Conservation (phyloP, 257 asterid genomes). For the Nicotiana attenuata region DNA sequence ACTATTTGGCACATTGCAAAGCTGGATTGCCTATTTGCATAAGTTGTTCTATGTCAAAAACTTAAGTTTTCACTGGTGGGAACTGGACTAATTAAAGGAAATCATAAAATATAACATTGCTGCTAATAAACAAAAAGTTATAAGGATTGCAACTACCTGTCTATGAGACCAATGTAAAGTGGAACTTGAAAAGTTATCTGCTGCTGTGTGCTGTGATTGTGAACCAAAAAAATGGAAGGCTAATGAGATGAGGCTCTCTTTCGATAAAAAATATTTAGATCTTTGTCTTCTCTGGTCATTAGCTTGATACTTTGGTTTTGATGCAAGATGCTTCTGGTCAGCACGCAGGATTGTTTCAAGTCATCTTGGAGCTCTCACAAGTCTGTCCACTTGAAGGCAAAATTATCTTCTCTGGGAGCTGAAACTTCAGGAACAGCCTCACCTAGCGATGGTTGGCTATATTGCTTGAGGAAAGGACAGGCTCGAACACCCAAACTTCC, state of each 20-base stretch:
- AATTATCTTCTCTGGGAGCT: conserved; percentile 37
- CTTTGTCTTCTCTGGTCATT: not conserved
- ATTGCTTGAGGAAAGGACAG: conserved; percentile 92
- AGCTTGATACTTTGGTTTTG: conserved; percentile 8
- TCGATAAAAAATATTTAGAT: not conserved
- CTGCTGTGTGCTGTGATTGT: not conserved
- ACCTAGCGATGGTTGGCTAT: conserved; percentile 70
- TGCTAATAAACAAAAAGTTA: not conserved
- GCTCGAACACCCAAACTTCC: conserved; percentile 72
- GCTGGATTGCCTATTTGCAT: not conserved
- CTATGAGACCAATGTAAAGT: not conserved
- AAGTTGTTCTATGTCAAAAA: not conserved
- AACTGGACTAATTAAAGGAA: not conserved
- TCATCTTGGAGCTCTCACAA: conserved; percentile 93
- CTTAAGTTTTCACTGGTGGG: not conserved
- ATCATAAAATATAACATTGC: not conserved
- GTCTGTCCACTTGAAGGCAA: conserved; percentile 72
- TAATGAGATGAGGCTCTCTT: not conserved
- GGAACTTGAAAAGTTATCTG: not conserved
- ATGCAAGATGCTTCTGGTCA: conserved; percentile 19
- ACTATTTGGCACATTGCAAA: not conserved
- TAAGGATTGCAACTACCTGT: not conserved
- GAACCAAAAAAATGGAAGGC: not conserved
- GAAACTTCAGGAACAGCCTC: conserved; percentile 32
- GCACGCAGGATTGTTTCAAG: conserved; percentile 97